These are phyloP conservation scores for Candida andamanensis DNA, from an alignment of 805 yeast genomes.

Conservation along the genomic window DNA sequence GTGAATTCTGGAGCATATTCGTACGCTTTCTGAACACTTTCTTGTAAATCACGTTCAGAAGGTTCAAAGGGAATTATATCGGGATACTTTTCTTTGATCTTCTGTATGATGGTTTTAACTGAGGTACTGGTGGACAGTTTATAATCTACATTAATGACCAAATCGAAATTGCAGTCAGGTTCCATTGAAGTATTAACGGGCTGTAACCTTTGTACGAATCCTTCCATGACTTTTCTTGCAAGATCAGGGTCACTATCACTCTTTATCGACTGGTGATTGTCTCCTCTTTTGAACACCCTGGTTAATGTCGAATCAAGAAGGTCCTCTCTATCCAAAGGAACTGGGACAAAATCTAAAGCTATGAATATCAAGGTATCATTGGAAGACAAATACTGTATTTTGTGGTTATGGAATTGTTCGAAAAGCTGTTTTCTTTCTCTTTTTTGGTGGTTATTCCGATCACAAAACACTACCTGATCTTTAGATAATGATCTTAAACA, in stretches of 20 bases:
- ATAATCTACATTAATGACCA: conserved; percentile 54
- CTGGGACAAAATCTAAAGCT: conserved; percentile 58
- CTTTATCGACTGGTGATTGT: conserved; percentile 82
- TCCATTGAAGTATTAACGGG: conserved; percentile 38
- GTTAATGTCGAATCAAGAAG: conserved; percentile 50
- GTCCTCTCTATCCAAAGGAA: conserved; percentile 18
- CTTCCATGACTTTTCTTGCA: conserved; percentile 62
- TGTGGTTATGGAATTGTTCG: conserved; percentile 41
- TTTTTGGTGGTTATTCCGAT: conserved; percentile 74
- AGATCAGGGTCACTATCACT: conserved; percentile 42
- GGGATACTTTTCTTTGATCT: conserved; percentile 31
- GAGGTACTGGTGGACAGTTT: conserved; percentile 31
- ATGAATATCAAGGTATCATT: conserved; percentile 47
- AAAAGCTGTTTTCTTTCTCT: conserved; percentile 68
- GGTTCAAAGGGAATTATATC: conserved; percentile 37
- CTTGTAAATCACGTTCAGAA: conserved; percentile 32
- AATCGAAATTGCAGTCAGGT: conserved; percentile 70
- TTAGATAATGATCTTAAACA: conserved; percentile 30
- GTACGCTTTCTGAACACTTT: conserved; percentile 51
- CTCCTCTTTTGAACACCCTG: conserved; percentile 69
- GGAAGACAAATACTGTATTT: conserved; percentile 37
- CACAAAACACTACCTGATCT: conserved; percentile 59
- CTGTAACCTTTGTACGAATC: conserved; percentile 69
- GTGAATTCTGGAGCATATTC: conserved; percentile 47
- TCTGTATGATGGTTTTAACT: conserved; percentile 33